Evolutionary conservation across 306 rosid species (phyloP), one percentile per base, ranked within the genome.

Genomic region (Pterocarpus macrocarpus): DNA sequence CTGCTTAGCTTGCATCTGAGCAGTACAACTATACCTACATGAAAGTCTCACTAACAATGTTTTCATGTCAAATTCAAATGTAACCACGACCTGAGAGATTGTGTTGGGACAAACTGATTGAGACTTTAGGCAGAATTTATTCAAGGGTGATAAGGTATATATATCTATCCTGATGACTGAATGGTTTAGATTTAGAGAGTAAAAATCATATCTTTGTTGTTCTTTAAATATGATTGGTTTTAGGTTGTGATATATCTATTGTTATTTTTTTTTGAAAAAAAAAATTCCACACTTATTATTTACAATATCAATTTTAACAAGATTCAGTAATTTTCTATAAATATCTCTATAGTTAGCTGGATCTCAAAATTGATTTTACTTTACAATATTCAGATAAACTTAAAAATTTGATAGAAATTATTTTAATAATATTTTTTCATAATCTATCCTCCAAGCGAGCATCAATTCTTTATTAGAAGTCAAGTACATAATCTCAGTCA

Each of bases 1-100:
- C 17, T 36, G 22, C 28, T 39, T 39, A 39, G 44, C 28, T 11
- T 30, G 41, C 65, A 30, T 43, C 12, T 39, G 64, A 57, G 8
- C 14, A 56, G 39, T 28, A 57, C 28, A 13, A 50, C 6, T n/a
- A 53, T 32, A 3, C 45, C 58, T 32, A 49, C 58, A 75, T 58
- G 14, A 57, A 56, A 56, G 53, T 73, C 56, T 64, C 73, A 68
- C 1, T 45, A 58, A 66, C 70, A 65, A 59, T 74, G 43, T 78
- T 67, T 77, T 57, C 47, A 39, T 66, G 57, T 53, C 58, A 49
- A 64, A 34, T 67, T 13, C 57, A 67, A 64, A 34, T 61, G 16
- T 44, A 61, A 75, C 79, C 64, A 33, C 28, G 1, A 22, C 28
- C 47, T 65, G 39, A 39, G 2, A 65, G 8, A 56, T 53, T 53